Evolutionary conservation across 2,329 filamentous ascomycete genomes (phyloP).

Genomic region (Stachybotrys echinatus): DNA sequence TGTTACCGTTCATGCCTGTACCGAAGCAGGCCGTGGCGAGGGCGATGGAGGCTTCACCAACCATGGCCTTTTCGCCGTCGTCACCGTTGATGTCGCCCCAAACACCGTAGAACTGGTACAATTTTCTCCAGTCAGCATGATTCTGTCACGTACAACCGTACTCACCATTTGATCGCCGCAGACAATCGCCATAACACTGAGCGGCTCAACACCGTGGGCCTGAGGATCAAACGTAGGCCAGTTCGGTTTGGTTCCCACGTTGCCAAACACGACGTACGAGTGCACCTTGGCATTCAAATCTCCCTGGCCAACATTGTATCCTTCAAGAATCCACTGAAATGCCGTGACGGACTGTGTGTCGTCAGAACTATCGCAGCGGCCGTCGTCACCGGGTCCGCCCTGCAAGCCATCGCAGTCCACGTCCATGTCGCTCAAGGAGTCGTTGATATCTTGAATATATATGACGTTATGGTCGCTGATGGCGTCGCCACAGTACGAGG

Average conservation of each 20-base stretch:
- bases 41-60: constrained; percentile 53
- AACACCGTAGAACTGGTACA: constrained; percentile 45
- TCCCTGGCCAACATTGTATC: constrained; percentile 27
- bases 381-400: constrained; percentile 31
- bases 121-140: constrained; percentile 1
- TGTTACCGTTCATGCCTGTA: constrained; percentile 44
- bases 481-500: constrained; percentile 45
- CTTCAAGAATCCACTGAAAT: constrained; percentile 33
- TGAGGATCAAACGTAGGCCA: constrained; percentile 35
- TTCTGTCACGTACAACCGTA: too few relatives aligned
- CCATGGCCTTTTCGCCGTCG: constrained; percentile 37
- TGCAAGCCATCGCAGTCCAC: constrained; percentile 53
- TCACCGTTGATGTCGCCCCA: constrained; percentile 60
- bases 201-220: constrained; percentile 37
- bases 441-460: constrained; percentile 39
- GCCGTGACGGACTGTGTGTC: constrained; percentile 42
- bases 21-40: constrained; percentile 55
- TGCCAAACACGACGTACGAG: constrained; percentile 50
- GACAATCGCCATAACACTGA: constrained; percentile 51
- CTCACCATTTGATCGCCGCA: constrained; percentile 43
- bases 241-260: constrained; percentile 27
- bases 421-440: constrained; percentile 48
- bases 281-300: constrained; percentile 48
- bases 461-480: constrained; percentile 38
- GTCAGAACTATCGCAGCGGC: constrained; percentile 37